phyloP scores from a whole-genome alignment of 2,329 filamentous ascomycete species.

The Knufia petricola region DNA sequence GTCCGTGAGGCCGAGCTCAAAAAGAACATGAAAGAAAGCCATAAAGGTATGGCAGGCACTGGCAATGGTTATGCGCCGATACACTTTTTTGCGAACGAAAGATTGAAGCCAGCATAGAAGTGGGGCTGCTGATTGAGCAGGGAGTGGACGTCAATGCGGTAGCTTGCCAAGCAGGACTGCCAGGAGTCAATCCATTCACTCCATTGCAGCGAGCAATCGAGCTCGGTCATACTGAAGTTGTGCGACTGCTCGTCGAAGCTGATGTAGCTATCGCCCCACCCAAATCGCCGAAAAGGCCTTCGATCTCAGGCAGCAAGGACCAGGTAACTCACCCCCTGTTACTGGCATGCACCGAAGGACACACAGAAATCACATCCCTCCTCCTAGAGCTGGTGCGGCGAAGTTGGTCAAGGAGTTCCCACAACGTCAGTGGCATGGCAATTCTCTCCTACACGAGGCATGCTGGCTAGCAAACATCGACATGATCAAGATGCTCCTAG shows the following conservation, averaged over 20 bases:
- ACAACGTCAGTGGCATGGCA: conserved; percentile 15
- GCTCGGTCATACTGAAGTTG: conserved; percentile 14
- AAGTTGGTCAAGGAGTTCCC: conserved; percentile 15
- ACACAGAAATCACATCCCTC: conserved; percentile 14
- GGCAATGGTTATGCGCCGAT: conserved; percentile 18
- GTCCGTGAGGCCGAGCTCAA: conserved; percentile 16
- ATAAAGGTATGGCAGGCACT: conserved; percentile 16
- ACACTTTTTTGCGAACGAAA: conserved; percentile 20
- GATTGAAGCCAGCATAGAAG: conserved; percentile 16
- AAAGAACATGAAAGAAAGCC: conserved; percentile 14
- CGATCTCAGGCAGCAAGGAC: conserved; percentile 11
- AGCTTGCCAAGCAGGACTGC: conserved; percentile 16
- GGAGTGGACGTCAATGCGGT: conserved; percentile 19
- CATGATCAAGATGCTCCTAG: conserved; percentile 16
- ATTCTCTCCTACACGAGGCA: conserved; percentile 17
- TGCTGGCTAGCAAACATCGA: conserved; percentile 12
- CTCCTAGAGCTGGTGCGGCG: conserved; percentile 11
- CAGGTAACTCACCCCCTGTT: conserved; percentile 15
- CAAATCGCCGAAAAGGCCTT: neutral
- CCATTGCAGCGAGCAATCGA: conserved; percentile 16
- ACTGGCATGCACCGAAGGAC: conserved; percentile 15
- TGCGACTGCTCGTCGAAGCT: conserved; percentile 12
- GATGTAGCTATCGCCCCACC: neutral
- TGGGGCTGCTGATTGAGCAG: conserved; percentile 16
- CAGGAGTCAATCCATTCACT: conserved; percentile 15